phyloP scores from a whole-genome alignment of 73 alveolate species.

The Halteria grandinella region DNA sequence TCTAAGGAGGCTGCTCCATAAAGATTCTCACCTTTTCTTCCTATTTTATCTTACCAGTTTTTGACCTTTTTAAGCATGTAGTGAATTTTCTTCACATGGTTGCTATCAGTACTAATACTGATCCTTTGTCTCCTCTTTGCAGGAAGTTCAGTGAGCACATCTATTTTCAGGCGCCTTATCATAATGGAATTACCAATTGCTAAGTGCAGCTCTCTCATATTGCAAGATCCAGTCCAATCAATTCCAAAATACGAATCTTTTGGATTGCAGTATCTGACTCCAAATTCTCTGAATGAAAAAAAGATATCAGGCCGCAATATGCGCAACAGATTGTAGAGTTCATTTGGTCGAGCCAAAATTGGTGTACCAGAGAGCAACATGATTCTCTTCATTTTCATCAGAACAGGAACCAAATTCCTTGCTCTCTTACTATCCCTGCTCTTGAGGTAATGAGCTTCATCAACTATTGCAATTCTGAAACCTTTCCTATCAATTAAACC shows the following conservation, averaged over 20 bases:
- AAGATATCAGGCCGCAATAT: conserved; percentile 93
- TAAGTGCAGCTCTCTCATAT: conserved; percentile 79
- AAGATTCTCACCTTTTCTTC: conserved; percentile 85
- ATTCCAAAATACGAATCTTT: conserved; percentile 71
- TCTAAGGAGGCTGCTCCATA: conserved; percentile 90
- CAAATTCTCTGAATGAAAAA: conserved; percentile 87
- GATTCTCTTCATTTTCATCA: conserved; percentile 82
- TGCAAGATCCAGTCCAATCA: conserved; percentile 94
- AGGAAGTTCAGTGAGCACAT: conserved; percentile 88
- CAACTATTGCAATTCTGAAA: conserved; percentile 84
- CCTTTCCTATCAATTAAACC: conserved; percentile 65
- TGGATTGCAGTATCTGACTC: conserved; percentile 91
- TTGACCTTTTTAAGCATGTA: conserved; percentile 46
- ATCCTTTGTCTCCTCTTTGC: conserved; percentile 89
- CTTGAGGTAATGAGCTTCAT: conserved; percentile 95
- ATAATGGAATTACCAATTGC: conserved; percentile 79
- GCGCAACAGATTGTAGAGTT: conserved; percentile 82
- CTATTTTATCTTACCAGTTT: conserved; percentile 79
- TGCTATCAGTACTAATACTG: conserved; percentile 70
- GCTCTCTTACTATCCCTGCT: conserved; percentile 87
- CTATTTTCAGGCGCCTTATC: conserved; percentile 85
- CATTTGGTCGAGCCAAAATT: conserved; percentile 93
- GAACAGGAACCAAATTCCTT: conserved; percentile 84
- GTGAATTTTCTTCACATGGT: conserved; percentile 68
- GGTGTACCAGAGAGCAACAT: conserved; percentile 95